Base-by-base conservation (phyloP, 345 rosid genomes). In the Eucalyptus shirleyi region DNA sequence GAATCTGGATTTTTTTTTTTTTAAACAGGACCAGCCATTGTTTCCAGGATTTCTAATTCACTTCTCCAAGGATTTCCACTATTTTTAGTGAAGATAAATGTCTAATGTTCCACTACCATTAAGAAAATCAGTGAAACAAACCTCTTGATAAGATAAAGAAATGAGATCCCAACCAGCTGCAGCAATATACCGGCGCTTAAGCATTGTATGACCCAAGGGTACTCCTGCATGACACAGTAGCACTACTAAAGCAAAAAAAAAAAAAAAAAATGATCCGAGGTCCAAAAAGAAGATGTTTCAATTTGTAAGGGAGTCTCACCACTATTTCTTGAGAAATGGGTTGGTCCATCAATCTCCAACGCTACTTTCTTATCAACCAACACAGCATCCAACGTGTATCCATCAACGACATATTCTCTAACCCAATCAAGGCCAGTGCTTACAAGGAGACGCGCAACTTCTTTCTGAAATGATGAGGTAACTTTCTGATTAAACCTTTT, bases 361-460 rank as follows among this genome's bases (percentile, higher is more conserved):
- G 97, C 99, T 91, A 97, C 90, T 91, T 94, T 97, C 90, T 95
- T 96, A 90, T 96, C 98, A 30, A 96, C 92, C 81, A 96, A 90
- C 89, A 92, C 99, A 89, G 97, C 98, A 94, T 97, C 99, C 90
- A 96, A 90, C 2, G 97, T 92, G 92, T 98, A 96, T 14, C 97
- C 98, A 92, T 95, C 96, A 59, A 96, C 92, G 13, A 88, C 89
- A 89, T 95, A 93, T 92, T 98, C 99, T 91, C 91, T 95, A 40
- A 93, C 94, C 99, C 98, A 97, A 87, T 97, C 96, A 90, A 96
- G 97, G 91, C 99, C 99, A 87, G 98, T 97, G 91, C 97, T 94
- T 37, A 96, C 89, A 16, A 98, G 95, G 91, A 97, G 98, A 44
- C 95, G 98, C 32, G 92, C 97, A 14, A 98, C 99, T 93, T 98